A percentile compares a stretch with the other conserved stretches of the same genome.
Evolutionary conservation across 805 yeast genomes (phyloP).

Genomic region (Metschnikowia bowlesiae): DNA sequence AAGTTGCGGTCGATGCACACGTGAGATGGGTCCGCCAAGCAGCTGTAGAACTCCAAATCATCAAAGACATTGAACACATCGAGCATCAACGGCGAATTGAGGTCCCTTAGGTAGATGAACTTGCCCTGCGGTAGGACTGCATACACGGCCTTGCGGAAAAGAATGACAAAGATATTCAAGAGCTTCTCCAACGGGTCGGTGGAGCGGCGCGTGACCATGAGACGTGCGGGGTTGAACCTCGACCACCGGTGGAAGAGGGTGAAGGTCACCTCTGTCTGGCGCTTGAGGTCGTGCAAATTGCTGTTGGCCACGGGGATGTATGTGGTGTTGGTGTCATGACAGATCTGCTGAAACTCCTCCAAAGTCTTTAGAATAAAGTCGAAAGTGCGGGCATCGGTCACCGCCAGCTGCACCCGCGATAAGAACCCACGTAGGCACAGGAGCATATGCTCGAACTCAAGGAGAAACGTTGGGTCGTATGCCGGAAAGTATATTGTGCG

Average conservation of each 20-base stretch:
- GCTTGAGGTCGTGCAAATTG: slow-evolving; percentile 22
- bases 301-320: slow-evolving; percentile 25
- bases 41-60: slow-evolving; percentile 23
- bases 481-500: slow-evolving; percentile 34
- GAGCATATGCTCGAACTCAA: slow-evolving; percentile 25
- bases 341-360: slow-evolving; percentile 22
- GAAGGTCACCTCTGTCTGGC: slow-evolving; percentile 32
- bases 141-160: slow-evolving; percentile 30
- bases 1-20: slow-evolving; percentile 12
- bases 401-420: slow-evolving; percentile 1
- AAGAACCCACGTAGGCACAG: slow-evolving; percentile 20
- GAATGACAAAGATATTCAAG: slow-evolving; percentile 29
- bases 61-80: slow-evolving; percentile 26
- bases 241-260: slow-evolving; percentile 36
- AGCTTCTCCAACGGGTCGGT: slow-evolving; percentile 31
- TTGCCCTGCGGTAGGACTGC: slow-evolving; percentile 39
- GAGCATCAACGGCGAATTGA: slow-evolving; percentile 38
- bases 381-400: slow-evolving; percentile 7
- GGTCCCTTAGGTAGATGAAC: slow-evolving; percentile 36
- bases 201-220: slow-evolving; percentile 19
- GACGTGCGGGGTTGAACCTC: slow-evolving; percentile 27
- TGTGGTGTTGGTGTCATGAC: slow-evolving; percentile 21
- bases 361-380: slow-evolving; percentile 20
- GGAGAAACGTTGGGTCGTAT: slow-evolving; percentile 29
- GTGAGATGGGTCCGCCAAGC: slow-evolving; percentile 17